Evolutionary conservation across 176 grass and related monocot species (phyloP).

Genomic region (Musa troglodytarum): DNA sequence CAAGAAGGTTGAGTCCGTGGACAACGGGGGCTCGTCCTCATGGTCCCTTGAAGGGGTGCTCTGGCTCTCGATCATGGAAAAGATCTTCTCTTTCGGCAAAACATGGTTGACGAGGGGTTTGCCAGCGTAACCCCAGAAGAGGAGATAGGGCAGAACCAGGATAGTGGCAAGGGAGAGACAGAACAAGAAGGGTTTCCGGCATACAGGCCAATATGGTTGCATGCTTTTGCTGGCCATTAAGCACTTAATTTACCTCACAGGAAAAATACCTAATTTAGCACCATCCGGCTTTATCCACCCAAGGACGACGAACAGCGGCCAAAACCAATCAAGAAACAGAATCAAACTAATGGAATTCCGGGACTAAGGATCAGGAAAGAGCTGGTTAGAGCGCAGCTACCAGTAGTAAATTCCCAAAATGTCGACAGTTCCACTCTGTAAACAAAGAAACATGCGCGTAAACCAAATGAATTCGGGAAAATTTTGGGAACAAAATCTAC

Average conservation of each 20-base stretch:
- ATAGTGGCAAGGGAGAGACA: conserved; percentile 25
- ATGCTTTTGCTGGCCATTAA: conserved; percentile 28
- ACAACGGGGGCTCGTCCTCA: neutral
- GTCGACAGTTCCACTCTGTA: neutral
- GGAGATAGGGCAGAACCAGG: conserved; percentile 26
- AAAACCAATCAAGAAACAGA: neutral
- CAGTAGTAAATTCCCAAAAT: neutral
- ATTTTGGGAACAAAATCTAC: neutral
- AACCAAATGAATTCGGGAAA: neutral
- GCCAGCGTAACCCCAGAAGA: conserved; percentile 23
- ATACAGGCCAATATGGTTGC: conserved; percentile 16
- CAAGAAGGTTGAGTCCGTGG: neutral
- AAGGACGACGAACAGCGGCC: neutral
- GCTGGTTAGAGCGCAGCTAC: neutral
- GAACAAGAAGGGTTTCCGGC: conserved; percentile 27
- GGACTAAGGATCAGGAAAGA: neutral
- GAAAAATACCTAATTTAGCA: conserved; percentile 7
- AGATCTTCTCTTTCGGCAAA: conserved; percentile 25
- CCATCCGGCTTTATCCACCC: neutral
- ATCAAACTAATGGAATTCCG: neutral
- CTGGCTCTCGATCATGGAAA: conserved; percentile 23
- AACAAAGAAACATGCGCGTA: neutral
- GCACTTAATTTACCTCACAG: neutral
- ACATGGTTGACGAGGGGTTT: conserved; percentile 22
- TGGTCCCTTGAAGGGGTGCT: conserved; percentile 2